A percentile compares a stretch with the other conserved stretches of the same genome.
Conservation (phyloP, 345 rosid species). For the Euphorbia lathyris region DNA sequence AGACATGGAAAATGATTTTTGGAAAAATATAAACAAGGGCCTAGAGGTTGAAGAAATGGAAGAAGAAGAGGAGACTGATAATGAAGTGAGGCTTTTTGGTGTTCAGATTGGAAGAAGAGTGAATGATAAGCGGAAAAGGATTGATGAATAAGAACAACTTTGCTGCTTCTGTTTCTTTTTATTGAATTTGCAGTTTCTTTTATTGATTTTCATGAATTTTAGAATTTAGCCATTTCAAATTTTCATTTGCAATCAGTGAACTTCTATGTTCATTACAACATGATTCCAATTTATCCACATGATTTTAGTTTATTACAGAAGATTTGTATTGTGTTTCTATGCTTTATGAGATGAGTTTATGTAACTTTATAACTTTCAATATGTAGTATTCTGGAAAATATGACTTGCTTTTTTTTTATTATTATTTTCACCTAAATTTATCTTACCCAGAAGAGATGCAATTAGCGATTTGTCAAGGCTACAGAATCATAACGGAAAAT, state of each 20-base stretch:
- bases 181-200: too few relatives aligned
- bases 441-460: neutral
- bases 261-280: neutral
- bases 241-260: neutral
- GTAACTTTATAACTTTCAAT: too few relatives aligned
- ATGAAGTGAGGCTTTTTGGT: conserved; percentile 14
- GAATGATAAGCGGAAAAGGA: neutral
- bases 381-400: neutral
- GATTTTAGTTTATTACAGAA: neutral
- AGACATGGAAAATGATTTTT: neutral
- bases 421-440: neutral
- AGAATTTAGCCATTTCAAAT: neutral
- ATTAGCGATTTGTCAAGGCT: too few relatives aligned
- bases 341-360: neutral
- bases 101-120: conserved; percentile 9
- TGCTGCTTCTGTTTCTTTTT: too few relatives aligned
- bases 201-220: neutral
- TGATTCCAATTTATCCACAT: neutral
- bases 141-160: neutral
- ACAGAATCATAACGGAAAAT: too few relatives aligned
- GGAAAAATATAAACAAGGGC: neutral
- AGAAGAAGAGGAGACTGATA: conserved; percentile 4
- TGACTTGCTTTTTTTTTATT: neutral
- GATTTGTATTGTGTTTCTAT: neutral
- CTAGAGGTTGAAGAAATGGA: neutral